Conservation (phyloP, 129 eudicot genomes). For the Calendula officinalis region DNA sequence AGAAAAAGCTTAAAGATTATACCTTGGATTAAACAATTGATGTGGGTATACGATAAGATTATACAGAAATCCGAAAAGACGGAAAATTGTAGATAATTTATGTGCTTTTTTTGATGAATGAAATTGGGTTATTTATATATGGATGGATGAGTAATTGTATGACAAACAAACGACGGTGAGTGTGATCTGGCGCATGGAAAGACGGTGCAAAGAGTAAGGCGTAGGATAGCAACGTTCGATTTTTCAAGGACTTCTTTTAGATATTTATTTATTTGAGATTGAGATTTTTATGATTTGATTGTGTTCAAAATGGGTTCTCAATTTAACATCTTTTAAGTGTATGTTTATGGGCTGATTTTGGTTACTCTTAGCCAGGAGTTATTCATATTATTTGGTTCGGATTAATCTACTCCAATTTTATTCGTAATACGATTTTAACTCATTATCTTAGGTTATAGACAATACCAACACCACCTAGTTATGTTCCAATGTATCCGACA, state of each 20-base stretch:
- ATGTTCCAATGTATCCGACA: no score
- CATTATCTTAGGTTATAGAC: no score
- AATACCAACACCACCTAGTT: no score
- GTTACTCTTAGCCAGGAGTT: background rate
- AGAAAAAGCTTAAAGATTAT: background rate
- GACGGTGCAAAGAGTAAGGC: constrained; percentile 31
- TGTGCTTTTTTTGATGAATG: constrained; percentile 11
- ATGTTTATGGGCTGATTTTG: constrained; percentile 7
- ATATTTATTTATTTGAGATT: background rate
- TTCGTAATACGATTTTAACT: no score
- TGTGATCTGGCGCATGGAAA: constrained; percentile 35
- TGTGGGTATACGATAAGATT: constrained; percentile 27
- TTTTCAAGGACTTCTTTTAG: background rate
- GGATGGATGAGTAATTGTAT: constrained; percentile 10
- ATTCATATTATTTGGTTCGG: no score
- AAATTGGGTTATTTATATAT: constrained; percentile 24
- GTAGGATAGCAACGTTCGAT: constrained; percentile 29
- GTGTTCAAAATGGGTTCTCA: constrained; percentile 1
- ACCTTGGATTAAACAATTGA: constrained; percentile 24
- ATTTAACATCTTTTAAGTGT: background rate
- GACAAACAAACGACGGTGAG: constrained; percentile 25
- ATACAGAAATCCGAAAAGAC: constrained; percentile 20
- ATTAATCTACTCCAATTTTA: no score
- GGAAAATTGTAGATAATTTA: constrained; percentile 21
- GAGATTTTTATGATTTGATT: constrained; percentile 7